phyloP scores from a whole-genome alignment of 2,329 filamentous ascomycete species.

The Aspergillus floridensis region DNA sequence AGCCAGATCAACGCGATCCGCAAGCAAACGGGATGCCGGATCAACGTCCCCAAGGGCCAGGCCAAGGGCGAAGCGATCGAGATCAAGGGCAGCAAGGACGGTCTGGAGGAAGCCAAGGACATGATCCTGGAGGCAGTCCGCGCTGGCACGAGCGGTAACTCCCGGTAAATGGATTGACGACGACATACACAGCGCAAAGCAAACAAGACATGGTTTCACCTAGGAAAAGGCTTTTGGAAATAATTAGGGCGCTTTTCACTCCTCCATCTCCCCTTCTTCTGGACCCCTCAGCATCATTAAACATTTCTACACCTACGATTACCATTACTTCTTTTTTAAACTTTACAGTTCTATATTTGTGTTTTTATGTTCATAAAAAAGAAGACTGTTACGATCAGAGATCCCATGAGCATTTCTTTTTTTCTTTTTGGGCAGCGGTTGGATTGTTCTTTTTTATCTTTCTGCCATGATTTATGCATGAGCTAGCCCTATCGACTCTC shows the following conservation, averaged over 20 bases:
- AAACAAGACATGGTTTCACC: background rate
- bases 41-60: conserved; percentile 86
- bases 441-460: background rate
- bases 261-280: background rate
- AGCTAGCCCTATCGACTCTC: background rate
- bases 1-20: conserved; percentile 91
- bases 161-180: conserved; percentile 8
- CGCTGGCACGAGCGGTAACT: conserved; percentile 31
- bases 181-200: background rate
- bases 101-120: conserved; percentile 81
- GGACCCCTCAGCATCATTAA: background rate
- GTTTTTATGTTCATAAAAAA: background rate
- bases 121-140: conserved; percentile 82
- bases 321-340: background rate
- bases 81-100: conserved; percentile 74
- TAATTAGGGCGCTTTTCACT: background rate
- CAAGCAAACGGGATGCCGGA: conserved; percentile 87
- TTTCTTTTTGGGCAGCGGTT: background rate
- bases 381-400: background rate
- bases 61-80: conserved; percentile 77
- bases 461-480: background rate
- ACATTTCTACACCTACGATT: background rate
- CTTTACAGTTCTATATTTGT: background rate
- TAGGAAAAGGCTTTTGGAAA: background rate
- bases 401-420: background rate